Conservation (phyloP, 2,329 filamentous ascomycete species). For the Paraphoma sp. region DNA sequence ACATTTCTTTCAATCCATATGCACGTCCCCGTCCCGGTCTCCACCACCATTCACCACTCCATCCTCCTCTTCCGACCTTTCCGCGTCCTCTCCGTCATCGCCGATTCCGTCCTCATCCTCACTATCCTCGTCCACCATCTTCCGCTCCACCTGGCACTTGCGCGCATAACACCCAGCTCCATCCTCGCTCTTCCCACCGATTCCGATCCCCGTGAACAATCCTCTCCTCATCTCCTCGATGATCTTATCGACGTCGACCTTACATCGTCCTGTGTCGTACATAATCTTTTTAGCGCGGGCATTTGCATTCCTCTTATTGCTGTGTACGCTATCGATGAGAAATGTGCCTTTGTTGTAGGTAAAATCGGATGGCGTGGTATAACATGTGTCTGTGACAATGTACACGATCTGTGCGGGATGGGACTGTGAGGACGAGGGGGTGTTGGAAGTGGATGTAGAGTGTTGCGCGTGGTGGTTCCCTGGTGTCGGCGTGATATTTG, state of each 20-base stretch:
- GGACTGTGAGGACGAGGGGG: background rate
- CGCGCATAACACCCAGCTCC: slow-evolving; percentile 23
- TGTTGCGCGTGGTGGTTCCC: background rate
- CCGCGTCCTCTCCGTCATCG: background rate
- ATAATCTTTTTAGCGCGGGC: slow-evolving; percentile 31
- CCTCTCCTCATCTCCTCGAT: slow-evolving; percentile 29
- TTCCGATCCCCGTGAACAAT: slow-evolving; percentile 28
- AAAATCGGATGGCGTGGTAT: slow-evolving; percentile 22
- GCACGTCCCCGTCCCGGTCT: slow-evolving; percentile 5
- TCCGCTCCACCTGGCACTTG: slow-evolving; percentile 31
- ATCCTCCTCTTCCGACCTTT: background rate
- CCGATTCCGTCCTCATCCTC: slow-evolving; percentile 12
- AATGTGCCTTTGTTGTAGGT: slow-evolving; percentile 22
- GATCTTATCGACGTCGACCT: slow-evolving; percentile 30
- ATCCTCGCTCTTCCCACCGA: slow-evolving; percentile 19
- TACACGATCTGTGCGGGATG: slow-evolving; percentile 12
- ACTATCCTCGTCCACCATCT: slow-evolving; percentile 31
- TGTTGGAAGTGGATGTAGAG: background rate
- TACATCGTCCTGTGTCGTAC: slow-evolving; percentile 16
- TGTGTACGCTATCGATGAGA: slow-evolving; percentile 27
- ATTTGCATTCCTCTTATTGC: slow-evolving; percentile 23
- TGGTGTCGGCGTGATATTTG: background rate
- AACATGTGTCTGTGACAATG: slow-evolving; percentile 30
- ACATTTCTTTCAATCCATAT: slow-evolving; percentile 12
- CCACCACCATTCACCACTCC: background rate